Percentiles rank a stretch among this genome's conserved stretches.
Conservation (phyloP, 1,284 basidiomycete genomes). For the Ceratobasidium sp. region DNA sequence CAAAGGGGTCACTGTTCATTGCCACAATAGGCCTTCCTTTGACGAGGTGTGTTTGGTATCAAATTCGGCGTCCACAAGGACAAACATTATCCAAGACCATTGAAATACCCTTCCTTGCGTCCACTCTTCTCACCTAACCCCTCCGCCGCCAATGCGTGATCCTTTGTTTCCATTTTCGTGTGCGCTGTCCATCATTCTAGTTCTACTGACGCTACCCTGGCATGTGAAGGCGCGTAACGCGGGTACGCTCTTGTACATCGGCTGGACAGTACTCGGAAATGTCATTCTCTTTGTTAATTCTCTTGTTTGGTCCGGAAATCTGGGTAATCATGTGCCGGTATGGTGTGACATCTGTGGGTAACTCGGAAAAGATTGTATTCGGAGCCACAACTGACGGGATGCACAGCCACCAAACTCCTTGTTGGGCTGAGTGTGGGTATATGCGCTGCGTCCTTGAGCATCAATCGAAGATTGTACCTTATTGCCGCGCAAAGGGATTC, state of each 20-base stretch:
- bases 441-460: slow-evolving; percentile 62
- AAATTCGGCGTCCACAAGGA: no score
- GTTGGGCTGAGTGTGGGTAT: slow-evolving; percentile 59
- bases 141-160: not conserved
- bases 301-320: slow-evolving; percentile 75
- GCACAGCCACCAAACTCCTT: slow-evolving; percentile 52
- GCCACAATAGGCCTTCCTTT: no score
- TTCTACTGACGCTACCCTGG: slow-evolving; percentile 69
- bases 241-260: slow-evolving; percentile 74
- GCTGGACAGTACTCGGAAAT: slow-evolving; percentile 70
- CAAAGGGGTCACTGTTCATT: no score
- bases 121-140: not conserved
- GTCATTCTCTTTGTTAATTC: slow-evolving; percentile 71
- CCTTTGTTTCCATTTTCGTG: slow-evolving; percentile 56
- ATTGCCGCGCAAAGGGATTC: slow-evolving; percentile 59
- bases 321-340: slow-evolving; percentile 68
- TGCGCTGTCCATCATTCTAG: slow-evolving; percentile 65
- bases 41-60: no score
- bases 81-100: no score
- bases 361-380: not conserved
- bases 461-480: slow-evolving; percentile 65
- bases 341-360: slow-evolving; percentile 83
- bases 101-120: no score
- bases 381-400: not conserved
- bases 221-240: slow-evolving; percentile 73